A percentile compares a stretch with the other conserved stretches of the same genome.
phyloP scores from a whole-genome alignment of 2,329 filamentous ascomycete genomes.

The Neospermospora avenae region DNA sequence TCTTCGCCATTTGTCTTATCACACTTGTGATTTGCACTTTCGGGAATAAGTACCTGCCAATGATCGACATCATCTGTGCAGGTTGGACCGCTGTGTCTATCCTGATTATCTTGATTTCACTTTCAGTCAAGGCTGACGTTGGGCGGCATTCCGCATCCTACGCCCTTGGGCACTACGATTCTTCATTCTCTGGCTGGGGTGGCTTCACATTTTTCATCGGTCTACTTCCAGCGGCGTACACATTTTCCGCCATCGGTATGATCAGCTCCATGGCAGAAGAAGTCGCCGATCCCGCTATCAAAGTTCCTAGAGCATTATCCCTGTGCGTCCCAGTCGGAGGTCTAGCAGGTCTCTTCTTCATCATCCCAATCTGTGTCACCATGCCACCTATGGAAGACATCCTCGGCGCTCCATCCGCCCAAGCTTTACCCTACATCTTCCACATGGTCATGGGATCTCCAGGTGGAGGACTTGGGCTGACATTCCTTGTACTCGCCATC shows the following conservation, averaged over 20 bases:
- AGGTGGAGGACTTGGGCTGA: constrained; percentile 45
- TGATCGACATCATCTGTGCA: constrained; percentile 56
- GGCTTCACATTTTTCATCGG: constrained; percentile 62
- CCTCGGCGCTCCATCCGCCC: constrained; percentile 42
- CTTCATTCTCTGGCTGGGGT: constrained; percentile 53
- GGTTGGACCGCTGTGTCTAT: constrained; percentile 54
- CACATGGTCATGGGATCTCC: constrained; percentile 46
- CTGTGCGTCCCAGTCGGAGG: constrained; percentile 48
- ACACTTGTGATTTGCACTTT: constrained; percentile 64
- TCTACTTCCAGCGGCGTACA: constrained; percentile 55
- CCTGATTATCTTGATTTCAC: constrained; percentile 52
- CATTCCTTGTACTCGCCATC: constrained; percentile 48
- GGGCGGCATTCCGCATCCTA: constrained; percentile 50
- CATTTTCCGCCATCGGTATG: constrained; percentile 59
- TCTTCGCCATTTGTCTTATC: constrained; percentile 63
- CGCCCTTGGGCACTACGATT: constrained; percentile 55
- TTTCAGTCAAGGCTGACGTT: constrained; percentile 51
- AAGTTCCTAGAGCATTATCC: constrained; percentile 46
- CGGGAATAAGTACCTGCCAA: constrained; percentile 64
- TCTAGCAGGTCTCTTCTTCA: constrained; percentile 48
- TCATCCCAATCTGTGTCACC: constrained; percentile 49
- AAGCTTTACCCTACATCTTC: constrained; percentile 51
- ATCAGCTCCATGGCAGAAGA: constrained; percentile 62
- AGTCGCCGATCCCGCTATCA: constrained; percentile 48
- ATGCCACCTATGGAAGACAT: constrained; percentile 46